Evolutionary conservation across 139 green algal species (phyloP).

Genomic region (Nannochloris sp.): DNA sequence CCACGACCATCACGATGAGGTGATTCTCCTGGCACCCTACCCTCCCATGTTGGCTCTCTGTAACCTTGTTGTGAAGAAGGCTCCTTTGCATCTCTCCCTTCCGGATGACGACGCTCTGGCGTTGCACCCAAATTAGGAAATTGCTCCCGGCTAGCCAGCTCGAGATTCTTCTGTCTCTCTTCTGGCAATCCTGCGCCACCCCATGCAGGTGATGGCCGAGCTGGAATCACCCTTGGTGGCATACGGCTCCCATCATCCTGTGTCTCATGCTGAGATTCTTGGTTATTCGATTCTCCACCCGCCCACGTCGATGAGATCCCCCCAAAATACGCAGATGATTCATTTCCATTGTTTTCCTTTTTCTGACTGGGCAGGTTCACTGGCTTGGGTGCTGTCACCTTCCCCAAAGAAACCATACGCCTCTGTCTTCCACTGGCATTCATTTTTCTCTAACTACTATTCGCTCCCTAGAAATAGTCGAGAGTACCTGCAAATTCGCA

Average conservation of each 20-base stretch:
- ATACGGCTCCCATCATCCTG: slow-evolving; percentile 1
- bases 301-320: slow-evolving; percentile 4
- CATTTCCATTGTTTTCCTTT: slow-evolving; percentile 42
- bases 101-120: neutral
- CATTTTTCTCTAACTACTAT: too few species aligned
- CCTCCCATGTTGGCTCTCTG: neutral
- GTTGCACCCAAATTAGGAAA: slow-evolving; percentile 18
- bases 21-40: neutral
- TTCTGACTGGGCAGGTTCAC: slow-evolving; percentile 42
- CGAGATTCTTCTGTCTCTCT: slow-evolving; percentile 17
- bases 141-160: slow-evolving; percentile 22
- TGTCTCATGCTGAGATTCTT: neutral
- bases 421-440: slow-evolving; percentile 12
- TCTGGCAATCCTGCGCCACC: slow-evolving; percentile 25
- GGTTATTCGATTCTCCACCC: neutral
- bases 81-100: neutral
- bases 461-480: too few species aligned
- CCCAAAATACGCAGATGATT: slow-evolving; percentile 31
- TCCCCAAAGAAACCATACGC: slow-evolving; percentile 43
- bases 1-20: neutral
- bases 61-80: neutral
- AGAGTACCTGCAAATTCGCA: too few species aligned
- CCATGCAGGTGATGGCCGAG: slow-evolving; percentile 22
- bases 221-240: slow-evolving; percentile 19
- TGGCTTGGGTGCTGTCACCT: slow-evolving; percentile 40